Conservation (phyloP, 2,329 filamentous ascomycete species). For the Trichoderma koningii region DNA sequence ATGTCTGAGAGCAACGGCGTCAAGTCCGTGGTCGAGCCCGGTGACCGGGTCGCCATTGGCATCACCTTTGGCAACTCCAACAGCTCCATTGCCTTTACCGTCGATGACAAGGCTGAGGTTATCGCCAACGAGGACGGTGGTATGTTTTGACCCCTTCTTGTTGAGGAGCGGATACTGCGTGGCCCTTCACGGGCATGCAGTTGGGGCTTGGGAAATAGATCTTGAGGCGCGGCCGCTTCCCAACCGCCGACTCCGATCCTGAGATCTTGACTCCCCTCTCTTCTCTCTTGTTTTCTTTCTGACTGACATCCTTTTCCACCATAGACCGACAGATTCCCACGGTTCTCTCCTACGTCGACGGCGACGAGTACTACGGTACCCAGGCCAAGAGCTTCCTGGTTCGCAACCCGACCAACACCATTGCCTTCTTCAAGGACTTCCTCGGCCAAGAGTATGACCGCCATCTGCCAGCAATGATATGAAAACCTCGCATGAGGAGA, state of each 20-base stretch:
- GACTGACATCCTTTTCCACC: slow-evolving; percentile 26
- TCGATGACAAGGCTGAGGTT: slow-evolving; percentile 93
- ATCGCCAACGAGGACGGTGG: slow-evolving; percentile 99
- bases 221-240: background rate
- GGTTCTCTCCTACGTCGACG: slow-evolving; percentile 89
- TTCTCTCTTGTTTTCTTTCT: background rate
- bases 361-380: slow-evolving; percentile 93
- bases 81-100: slow-evolving; percentile 92
- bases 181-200: background rate
- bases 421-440: slow-evolving; percentile 95
- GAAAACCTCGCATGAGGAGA: no score
- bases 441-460: slow-evolving; percentile 80
- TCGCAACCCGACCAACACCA: slow-evolving; percentile 88
- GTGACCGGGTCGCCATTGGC: slow-evolving; percentile 76
- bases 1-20: slow-evolving; percentile 53
- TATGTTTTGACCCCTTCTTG: slow-evolving; percentile 46
- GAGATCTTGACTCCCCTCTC: background rate
- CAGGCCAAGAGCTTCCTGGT: slow-evolving; percentile 94
- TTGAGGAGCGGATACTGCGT: background rate
- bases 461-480: background rate
- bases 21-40: slow-evolving; percentile 53
- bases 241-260: background rate
- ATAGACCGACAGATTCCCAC: slow-evolving; percentile 95
- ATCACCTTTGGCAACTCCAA: slow-evolving; percentile 98
- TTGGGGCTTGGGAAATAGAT: background rate